Evolutionary conservation across 2,329 filamentous ascomycete species (phyloP), one percentile per base, ranked within the genome.

Genomic region (Samsoniella hepiali): DNA sequence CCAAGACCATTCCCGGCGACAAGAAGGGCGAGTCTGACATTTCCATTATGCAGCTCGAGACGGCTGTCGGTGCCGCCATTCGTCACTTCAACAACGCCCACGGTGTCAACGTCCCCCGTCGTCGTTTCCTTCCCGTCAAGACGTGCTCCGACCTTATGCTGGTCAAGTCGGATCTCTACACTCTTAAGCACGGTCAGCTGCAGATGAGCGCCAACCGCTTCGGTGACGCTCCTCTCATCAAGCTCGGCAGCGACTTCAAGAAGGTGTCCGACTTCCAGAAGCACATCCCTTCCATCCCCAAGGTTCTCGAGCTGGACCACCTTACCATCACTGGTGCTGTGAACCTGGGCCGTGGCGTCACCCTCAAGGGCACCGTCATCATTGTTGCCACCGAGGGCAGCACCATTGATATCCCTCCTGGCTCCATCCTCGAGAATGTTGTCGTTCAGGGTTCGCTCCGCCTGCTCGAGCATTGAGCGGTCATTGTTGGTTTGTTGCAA

Each of bases 11-110:
- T 73, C 91, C 95, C 60, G 95, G 93, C 65, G 95, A 98, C 83
- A 97, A 97, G 90, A 98, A 98, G 90, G 95, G 95, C 77, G 95
- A 99, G 83, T 96, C 94, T 66, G 95, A 99, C 74, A 88, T 98
- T 74, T 96, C 91, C 68, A 97, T 99, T 75, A 87, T 98, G 73
- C 95, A 99, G 84, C 91, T 99, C 70, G 95, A 99, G 86, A 99
- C 95, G 34, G 95, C 95, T 65, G 95, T 99, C 69, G 95, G 95
- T 82, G 95, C 95, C 68, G 95, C 95, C 74, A 99, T 99, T 78
- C 93, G 94, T 71, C 95, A 99, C 83, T 99, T 99, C 86, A 89
- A 91, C 81, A 97, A 97, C 79, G 95, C 93, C 45, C 95, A 99
- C 80, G 95, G 95, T 82, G 94, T 99, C 82, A 99, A 99, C 78